Evolutionary conservation across 192 early-diverging fungal species (phyloP), one percentile per base, ranked within the genome.

Genomic region (Mortierella claussenii): DNA sequence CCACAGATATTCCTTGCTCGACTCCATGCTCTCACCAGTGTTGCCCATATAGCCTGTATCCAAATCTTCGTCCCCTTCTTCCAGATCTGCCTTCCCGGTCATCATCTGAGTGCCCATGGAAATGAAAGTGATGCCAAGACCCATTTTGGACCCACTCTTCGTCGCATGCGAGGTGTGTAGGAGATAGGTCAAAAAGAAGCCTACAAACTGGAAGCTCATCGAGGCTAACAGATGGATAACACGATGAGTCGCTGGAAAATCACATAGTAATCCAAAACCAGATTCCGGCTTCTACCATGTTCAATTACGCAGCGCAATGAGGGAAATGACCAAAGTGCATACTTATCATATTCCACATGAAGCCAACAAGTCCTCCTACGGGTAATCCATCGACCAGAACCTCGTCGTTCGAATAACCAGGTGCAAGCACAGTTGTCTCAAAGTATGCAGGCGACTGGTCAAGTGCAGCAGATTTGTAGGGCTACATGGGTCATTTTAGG

Each of bases 141-240:
- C 93, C 46, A 89, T 87, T 69, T 89, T 85, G 49, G 90, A 90
- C 31, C 90, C 91, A 67, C 89, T 86, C 82, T 87, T 92, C 43
- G 94, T 94, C 9, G 95, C 92, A 75, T 98, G 95, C 43, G 89
- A 91, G 34, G 93, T 95, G 50, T 95, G 94, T 60, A 98, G 73
- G 63, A 98, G 76, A 63, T 94, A 93, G 17, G 94, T 96, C 73
- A 98, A 79, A 80, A 98, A 88, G 83, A 96, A 98, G 3, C 95
- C 91, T 32, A 93, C 84, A 57, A 94, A 85, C 67, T 93, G 92
- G 60, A 94, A 94, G 58, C 87, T 89, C 53, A 88, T 88, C 23
- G 90, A 93, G 33, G 90, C 89, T 75, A 86, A 34, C 17, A 53
- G 30, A 13, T n/a, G n/a, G n/a, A n/a, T n/a, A n/a, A n/a, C n/a